A percentile compares a stretch with the other conserved stretches of the same genome.
Evolutionary conservation across 2,329 filamentous ascomycete genomes (phyloP).

Genomic region (Claviceps cyperi): DNA sequence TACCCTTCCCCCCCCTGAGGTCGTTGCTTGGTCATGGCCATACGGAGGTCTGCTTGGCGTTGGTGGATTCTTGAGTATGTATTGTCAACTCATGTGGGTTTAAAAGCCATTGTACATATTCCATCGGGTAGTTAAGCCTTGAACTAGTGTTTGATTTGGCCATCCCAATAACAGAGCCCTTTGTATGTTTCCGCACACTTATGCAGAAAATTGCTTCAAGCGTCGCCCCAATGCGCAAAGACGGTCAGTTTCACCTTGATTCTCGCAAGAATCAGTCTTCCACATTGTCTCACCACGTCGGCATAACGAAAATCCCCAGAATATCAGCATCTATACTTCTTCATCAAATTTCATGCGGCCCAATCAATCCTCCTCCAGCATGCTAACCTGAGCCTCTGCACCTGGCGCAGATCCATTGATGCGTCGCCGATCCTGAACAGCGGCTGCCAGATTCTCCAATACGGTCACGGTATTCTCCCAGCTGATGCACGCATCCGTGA

Average conservation of each 20-base stretch:
- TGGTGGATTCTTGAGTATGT: not conserved
- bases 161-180: not conserved
- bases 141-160: not conserved
- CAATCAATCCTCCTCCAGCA: conserved; percentile 36
- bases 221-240: not conserved
- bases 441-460: conserved; percentile 73
- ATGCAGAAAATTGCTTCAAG: not conserved
- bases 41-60: not conserved
- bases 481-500: conserved; percentile 91
- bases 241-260: not conserved
- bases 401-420: conserved; percentile 24
- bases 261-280: no score
- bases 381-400: conserved; percentile 25
- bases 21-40: not conserved
- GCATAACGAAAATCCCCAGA: no score
- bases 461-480: conserved; percentile 77
- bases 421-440: conserved; percentile 61
- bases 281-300: no score
- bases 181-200: not conserved
- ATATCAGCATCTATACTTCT: no score
- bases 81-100: not conserved
- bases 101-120: not conserved
- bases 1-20: not conserved
- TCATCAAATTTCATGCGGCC: conserved; percentile 1
- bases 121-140: no score